Conservation (phyloP, 140 eudicot genomes). For the Cichorium intybus region DNA sequence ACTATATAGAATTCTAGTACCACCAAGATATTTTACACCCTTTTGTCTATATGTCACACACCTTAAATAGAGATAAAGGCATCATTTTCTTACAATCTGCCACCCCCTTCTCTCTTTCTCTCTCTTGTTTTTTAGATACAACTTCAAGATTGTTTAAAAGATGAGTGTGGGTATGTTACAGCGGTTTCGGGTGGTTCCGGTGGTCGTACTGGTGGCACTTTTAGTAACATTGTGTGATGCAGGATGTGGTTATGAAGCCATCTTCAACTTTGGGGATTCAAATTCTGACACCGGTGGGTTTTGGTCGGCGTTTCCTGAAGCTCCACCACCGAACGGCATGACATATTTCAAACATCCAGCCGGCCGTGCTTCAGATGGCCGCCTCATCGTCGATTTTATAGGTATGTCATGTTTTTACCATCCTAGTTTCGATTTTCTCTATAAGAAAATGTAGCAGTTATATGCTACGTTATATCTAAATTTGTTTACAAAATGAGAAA, state of each 20-base stretch:
- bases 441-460: too few relatives aligned
- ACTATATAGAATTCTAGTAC: background rate
- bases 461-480: too few relatives aligned
- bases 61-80: too few relatives aligned
- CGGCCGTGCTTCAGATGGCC: conserved; percentile 73
- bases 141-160: background rate
- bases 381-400: conserved; percentile 67
- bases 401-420: conserved; percentile 34
- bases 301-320: conserved; percentile 73
- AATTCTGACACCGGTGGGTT: conserved; percentile 90
- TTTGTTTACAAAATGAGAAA: background rate
- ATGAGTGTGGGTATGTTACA: background rate
- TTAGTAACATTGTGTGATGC: conserved; percentile 21
- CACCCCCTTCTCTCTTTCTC: background rate
- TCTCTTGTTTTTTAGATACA: background rate
- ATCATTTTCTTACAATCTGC: background rate
- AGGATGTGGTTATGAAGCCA: conserved; percentile 60
- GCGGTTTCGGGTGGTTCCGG: conserved; percentile 18
- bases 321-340: conserved; percentile 65
- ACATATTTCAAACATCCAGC: conserved; percentile 67
- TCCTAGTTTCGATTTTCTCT: background rate
- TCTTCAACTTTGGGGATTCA: conserved; percentile 87
- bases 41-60: background rate
- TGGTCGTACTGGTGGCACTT: conserved; percentile 21
- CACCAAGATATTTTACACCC: conserved; percentile 7